These are phyloP conservation scores for Mortierella sp. DNA, from an alignment of 371 early-diverging fungal genomes.

Conservation along the genomic window DNA sequence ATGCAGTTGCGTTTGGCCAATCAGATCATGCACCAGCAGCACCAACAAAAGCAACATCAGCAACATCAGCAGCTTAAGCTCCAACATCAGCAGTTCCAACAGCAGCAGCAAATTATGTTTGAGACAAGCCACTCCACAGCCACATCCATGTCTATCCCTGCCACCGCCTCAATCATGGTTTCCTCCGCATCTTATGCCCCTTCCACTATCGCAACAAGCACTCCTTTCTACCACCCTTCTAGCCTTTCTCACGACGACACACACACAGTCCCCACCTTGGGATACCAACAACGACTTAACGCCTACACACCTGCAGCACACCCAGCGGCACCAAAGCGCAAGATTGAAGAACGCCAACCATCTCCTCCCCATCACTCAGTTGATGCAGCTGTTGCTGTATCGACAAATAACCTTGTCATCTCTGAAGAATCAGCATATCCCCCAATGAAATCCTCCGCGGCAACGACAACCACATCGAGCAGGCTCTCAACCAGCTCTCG, in stretches of 20 bases:
- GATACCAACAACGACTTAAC: background rate
- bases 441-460: conserved; percentile 13
- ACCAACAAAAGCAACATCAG: conserved; percentile 42
- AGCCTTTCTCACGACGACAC: conserved; percentile 12
- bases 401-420: background rate
- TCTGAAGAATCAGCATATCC: conserved; percentile 15
- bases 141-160: conserved; percentile 31
- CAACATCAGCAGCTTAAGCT: conserved; percentile 36
- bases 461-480: conserved; percentile 18
- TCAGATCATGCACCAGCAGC: conserved; percentile 30
- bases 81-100: conserved; percentile 32
- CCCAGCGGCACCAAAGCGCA: conserved; percentile 50
- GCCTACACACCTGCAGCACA: conserved; percentile 36
- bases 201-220: conserved; percentile 19
- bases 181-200: conserved; percentile 19
- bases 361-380: background rate
- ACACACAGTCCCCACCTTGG: background rate
- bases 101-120: conserved; percentile 40
- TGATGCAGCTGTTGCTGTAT: conserved; percentile 1
- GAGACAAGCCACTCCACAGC: conserved; percentile 25
- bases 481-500: conserved; percentile 38
- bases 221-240: conserved; percentile 31
- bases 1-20: conserved; percentile 20
- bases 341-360: conserved; percentile 29
- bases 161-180: conserved; percentile 27